Evolutionary conservation across 352 stramenopile species (phyloP).

Genomic region (Phytophthora nicotianae): DNA sequence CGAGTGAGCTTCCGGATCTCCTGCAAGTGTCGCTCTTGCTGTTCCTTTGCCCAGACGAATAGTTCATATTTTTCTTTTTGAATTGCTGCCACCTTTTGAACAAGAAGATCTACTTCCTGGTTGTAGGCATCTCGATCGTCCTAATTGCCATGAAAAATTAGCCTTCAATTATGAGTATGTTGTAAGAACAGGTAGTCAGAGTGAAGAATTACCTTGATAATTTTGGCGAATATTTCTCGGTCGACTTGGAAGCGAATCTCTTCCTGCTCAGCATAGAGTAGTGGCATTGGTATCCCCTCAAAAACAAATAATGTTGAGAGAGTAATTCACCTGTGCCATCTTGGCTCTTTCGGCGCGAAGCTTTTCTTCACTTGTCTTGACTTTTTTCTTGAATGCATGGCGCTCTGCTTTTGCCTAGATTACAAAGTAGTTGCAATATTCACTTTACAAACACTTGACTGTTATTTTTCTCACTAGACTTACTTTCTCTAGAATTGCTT

Average conservation of each 20-base stretch:
- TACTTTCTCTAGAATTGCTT: conserved; percentile 81
- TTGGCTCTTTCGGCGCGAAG: conserved; percentile 60
- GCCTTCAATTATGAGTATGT: not conserved
- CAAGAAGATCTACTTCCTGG: conserved; percentile 68
- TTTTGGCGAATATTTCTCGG: conserved; percentile 86
- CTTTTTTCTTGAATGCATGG: conserved; percentile 82
- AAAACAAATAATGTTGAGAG: not conserved
- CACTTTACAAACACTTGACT: not conserved
- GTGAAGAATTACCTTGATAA: conserved; percentile 55
- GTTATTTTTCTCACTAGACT: not conserved
- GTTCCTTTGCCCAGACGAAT: conserved; percentile 68
- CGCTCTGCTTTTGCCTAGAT: conserved; percentile 75
- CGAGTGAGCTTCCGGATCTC: conserved; percentile 87
- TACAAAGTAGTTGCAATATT: not conserved
- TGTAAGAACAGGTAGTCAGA: not conserved
- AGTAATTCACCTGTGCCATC: conserved; percentile 63
- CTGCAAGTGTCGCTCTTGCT: conserved; percentile 76
- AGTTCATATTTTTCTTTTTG: conserved; percentile 80
- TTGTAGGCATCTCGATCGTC: conserved; percentile 83
- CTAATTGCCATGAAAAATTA: conserved; percentile 15
- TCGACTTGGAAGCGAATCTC: conserved; percentile 83
- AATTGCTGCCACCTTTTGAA: conserved; percentile 67
- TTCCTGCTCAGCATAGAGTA: conserved; percentile 59
- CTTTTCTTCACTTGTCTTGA: conserved; percentile 68
- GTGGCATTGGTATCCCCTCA: no score